A percentile compares a stretch with the other conserved stretches of the same genome.
phyloP scores from a whole-genome alignment of 257 asterid genomes.

The Lantana camara region DNA sequence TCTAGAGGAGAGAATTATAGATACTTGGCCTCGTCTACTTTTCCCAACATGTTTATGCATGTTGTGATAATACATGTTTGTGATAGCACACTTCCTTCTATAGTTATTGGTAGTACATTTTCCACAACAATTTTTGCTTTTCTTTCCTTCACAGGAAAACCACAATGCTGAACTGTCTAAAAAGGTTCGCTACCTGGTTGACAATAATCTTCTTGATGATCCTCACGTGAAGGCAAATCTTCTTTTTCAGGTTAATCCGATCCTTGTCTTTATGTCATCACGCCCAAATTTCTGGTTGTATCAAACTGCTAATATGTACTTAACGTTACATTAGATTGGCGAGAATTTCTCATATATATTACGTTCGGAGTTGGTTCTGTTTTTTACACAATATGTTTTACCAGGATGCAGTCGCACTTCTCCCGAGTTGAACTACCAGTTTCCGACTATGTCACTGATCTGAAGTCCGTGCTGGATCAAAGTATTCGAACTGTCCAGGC shows the following conservation, averaged over 20 bases:
- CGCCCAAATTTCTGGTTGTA: conserved; percentile 7
- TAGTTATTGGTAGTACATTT: conserved; percentile 15
- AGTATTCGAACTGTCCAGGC: conserved; percentile 96
- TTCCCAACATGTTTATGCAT: no score
- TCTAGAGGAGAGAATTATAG: no score
- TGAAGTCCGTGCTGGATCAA: conserved; percentile 95
- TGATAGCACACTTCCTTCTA: not conserved
- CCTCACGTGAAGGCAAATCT: conserved; percentile 98
- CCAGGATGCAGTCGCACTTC: conserved; percentile 82
- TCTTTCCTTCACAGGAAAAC: conserved; percentile 59
- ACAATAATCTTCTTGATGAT: conserved; percentile 84
- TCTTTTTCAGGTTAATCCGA: conserved; percentile 75
- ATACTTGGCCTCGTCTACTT: no score
- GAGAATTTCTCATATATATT: conserved; percentile 11
- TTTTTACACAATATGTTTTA: conserved; percentile 19
- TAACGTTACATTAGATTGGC: conserved; percentile 13
- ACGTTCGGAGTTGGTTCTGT: conserved; percentile 19
- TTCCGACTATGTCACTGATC: conserved; percentile 89
- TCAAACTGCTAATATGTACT: not conserved
- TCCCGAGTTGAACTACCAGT: conserved; percentile 80
- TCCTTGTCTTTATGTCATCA: conserved; percentile 23
- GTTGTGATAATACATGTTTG: no score
- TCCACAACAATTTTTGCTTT: not conserved
- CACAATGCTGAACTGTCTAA: conserved; percentile 74
- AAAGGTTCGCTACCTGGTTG: conserved; percentile 76